Base-by-base conservation (phyloP, 441 rosid species). In the Rhodomyrtus psidioides region DNA sequence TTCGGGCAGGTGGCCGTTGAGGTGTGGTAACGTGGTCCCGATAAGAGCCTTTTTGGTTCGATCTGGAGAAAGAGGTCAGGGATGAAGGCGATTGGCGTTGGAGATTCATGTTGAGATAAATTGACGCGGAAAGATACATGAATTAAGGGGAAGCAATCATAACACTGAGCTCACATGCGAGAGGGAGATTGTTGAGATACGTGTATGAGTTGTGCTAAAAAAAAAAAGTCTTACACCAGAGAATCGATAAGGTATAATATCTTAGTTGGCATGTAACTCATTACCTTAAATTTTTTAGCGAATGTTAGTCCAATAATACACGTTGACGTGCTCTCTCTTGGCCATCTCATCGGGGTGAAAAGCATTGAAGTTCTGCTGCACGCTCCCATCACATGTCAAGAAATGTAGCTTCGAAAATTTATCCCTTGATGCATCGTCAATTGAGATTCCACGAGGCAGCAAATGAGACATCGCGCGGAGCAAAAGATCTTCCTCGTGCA, bases 261-360 rank as follows among this genome's bases (percentile, higher is more conserved):
- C 10, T 15, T 12, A 12, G 7, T 57, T 26, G 26, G 0, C 28
- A 5, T 12, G 24, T 26, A 57, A 0, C 8, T 0, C 30, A 26
- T 26, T 26, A 12, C 0, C 26, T 57, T 42, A 6, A 6, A 5
- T 42, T 42, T 42, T 42, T 6, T 6, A 42, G 8, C 7, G 8
- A 58, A 58, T 1, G 0, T 26, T 9, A 0, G 28, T 0, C 2
- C 0, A 58, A 58, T 0, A 12, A 1, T 6, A 0, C n/a, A 59
- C 12, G 34, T n/a, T 6, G 0, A 59, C 10, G 7, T 3, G 9
- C 4, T 58, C 2, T 0, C 34, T 28, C 9, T n/a, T 14, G 5
- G 8, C 15, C 1, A n/a, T n/a, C 28, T 58, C 7, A 2, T 2
- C 0, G 1, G 15, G 15, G 0, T 0, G 0, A n/a, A 59, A 30